Evolutionary conservation across 2,329 filamentous ascomycete species (phyloP), one percentile per base, ranked within the genome.

Genomic region (Blumeria graminis): DNA sequence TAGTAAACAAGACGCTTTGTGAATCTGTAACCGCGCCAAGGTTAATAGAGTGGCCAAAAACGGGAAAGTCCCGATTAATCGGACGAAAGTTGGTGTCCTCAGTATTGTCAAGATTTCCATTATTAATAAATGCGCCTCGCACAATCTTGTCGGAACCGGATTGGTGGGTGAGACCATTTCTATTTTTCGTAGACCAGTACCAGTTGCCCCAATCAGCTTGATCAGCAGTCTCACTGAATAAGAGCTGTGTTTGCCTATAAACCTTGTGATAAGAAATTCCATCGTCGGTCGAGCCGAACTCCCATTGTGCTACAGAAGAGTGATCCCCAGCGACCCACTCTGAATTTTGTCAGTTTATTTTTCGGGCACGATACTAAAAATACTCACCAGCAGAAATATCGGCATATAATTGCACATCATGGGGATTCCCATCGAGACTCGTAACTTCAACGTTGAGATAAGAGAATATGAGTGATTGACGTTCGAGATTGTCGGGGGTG

Each of bases 121-220:
- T 77, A 50, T 69, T 71, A 13, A 79, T 71, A 64, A 94, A 94
- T 5, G 74, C 72, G 55, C 73, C 73, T 55, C 87, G 78, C 13
- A 93, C 74, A n/a, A 71, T 63, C 3, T 70, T 71, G 55, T 87
- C 84, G 7, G 74, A 72, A 32, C 85, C 86, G 56, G 77, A 82
- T 67, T 89, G 80, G 64, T 81, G 84, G n/a, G 76, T 78, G 22
- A 80, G 70, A 28, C 73, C 73, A 18, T 67, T 64, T 13, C 73
- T 66, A 56, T 74, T 71, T 32, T 79, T 76, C 3, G 78, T 87
- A 11, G 82, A 80, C 67, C 88, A 87, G 67, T 85, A 81, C 70
- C 89, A 77, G 55, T 77, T 80, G 1, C 87, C 87, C 87, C 87
- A 94, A 69, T 87, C 82, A 0, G 85, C 76, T 61, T 82, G 80